Percentiles rank a stretch among this genome's conserved stretches.
Conservation (phyloP, 495 filamentous ascomycete genomes). For the Emericellopsis terricola region DNA sequence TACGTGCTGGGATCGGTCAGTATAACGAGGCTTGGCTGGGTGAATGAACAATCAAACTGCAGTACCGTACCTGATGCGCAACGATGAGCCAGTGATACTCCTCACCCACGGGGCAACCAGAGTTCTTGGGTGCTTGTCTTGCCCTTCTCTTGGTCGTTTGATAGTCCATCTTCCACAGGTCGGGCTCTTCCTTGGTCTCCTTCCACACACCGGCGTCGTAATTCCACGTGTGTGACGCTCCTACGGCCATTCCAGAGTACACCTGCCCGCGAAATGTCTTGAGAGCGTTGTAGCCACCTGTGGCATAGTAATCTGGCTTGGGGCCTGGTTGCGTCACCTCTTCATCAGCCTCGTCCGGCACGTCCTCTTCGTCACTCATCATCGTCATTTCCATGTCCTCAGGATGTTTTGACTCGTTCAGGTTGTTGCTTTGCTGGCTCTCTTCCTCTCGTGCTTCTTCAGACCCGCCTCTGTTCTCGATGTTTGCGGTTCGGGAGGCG, state of each 20-base stretch:
- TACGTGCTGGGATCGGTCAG: conserved; percentile 17
- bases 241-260: background rate
- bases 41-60: background rate
- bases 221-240: background rate
- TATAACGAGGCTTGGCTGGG: background rate
- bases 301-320: too few species aligned
- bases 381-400: too few species aligned
- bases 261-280: background rate
- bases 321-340: too few species aligned
- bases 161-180: conserved; percentile 6
- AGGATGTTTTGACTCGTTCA: too few species aligned
- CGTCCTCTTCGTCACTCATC: too few species aligned
- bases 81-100: conserved; percentile 21
- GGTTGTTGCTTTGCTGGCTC: too few species aligned
- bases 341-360: too few species aligned
- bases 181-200: conserved; percentile 1
- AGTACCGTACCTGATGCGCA: conserved; percentile 15
- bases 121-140: conserved; percentile 12
- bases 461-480: too few species aligned
- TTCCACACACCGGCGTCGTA: background rate
- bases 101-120: conserved; percentile 17
- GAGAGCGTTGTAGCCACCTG: background rate
- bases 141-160: conserved; percentile 14
- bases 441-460: too few species aligned
- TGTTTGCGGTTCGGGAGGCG: too few species aligned